Base-by-base conservation (phyloP, 441 rosid species). In the Gossypium gossypioides region DNA sequence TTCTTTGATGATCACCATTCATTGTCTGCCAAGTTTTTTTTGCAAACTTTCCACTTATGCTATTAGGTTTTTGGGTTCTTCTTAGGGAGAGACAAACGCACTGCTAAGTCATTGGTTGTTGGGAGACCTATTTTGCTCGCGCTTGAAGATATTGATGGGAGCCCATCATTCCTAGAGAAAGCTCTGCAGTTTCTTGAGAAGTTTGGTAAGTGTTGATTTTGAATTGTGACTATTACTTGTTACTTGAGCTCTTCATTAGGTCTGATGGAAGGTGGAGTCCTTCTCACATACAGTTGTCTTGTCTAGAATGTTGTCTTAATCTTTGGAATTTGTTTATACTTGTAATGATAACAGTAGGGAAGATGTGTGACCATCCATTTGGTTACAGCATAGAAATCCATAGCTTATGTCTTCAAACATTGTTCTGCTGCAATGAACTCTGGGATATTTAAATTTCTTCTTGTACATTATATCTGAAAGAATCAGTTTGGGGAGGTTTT, bases 121-220 rank as follows among this genome's bases (percentile, higher is more conserved):
- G 99, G 99, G 76, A 92, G 99, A 77, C 99, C 99, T 25, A 92
- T 96, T 79, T 84, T 96, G 81, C 98, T 96, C 84, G 97, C 99
- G 67, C 92, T 96, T 72, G 99, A 96, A 82, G 97, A 96, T 84
- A 91, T 96, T 84, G 99, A 96, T 79, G 98, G 99, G 73, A 87
- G 96, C 73, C 99, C 99, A 68, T 92, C 99, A n/a, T 96, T 96
- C 75, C 96, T 96, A 61, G 99, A 96, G 87, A 96, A 96, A 85
- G 99, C 98, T 79, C 98, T 96, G 82, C 87, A 64, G 73, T 96
- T 92, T 82, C 86, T 96, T 59, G 99, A 96, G 88, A 88, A 88
- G 75, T 86, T 82, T 84, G 99, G 99, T 96, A 79, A 76, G 97
- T 79, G 59, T 54, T 69, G 74, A 61, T 76, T 63, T 75, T 72